Evolutionary conservation across 2,329 filamentous ascomycete genomes (phyloP), one percentile per base, ranked within the genome.

Genomic region (Myotisia sp.): DNA sequence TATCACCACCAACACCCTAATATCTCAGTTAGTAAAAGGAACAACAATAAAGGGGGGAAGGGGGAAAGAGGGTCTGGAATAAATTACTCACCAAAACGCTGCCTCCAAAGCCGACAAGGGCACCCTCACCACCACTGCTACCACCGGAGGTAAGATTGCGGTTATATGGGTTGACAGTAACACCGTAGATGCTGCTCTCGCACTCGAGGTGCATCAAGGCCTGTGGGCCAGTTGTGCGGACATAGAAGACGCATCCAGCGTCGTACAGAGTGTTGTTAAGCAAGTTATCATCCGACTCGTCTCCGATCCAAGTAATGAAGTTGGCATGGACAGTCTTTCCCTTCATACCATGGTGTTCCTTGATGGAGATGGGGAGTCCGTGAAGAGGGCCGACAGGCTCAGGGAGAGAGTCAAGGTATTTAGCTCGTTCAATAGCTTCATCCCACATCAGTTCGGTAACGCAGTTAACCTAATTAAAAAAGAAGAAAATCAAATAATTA

Each of bases 141-240:
- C 78, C 77, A 4, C 78, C 77, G 0, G 71, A 64, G 0, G 69
- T 72, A 20, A 75, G 59, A 12, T 63, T 56, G 1, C 70, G 63
- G 38, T 78, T 78, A 38, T 66, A 59, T 0, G 78, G 76, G 46
- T 79, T 80, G 2, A 78, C 54, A 0, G 70, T 71, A 22, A 69
- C 64, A 2, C 74, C 75, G 37, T 72, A 74, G 18, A 78, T 48
- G 45, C 75, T 67, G 50, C 73, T 78, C 27, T 69, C 62, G 4
- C 63, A 66, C 46, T 79, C 74, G 27, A 71, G 51, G 10, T 63
- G 60, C 47, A 61, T 59, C 37, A 73, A 52, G 0, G 67, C 68
- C 39, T 73, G 68, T 1, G 77, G 76, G 1, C 80, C 61, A 43
- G 79, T 80, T 0, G 77, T 81, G 54, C 81, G 81, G 44, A 70